Conservation (phyloP, 257 asterid species). For the Fraxinus americana region DNA sequence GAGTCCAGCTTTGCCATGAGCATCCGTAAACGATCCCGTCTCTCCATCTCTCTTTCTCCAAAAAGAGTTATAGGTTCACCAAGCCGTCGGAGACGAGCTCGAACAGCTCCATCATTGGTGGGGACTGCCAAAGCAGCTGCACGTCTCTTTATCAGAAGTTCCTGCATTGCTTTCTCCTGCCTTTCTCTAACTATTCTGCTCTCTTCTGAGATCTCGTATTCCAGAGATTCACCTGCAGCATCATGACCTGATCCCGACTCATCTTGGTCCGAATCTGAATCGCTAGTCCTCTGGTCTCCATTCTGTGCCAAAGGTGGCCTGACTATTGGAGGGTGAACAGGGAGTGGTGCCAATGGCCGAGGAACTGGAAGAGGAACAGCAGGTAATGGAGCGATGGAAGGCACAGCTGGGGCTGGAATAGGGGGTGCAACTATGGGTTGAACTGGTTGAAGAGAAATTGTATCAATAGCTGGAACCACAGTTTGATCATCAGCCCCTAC, state of each 20-base stretch:
- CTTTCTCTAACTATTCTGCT: slow-evolving; percentile 67
- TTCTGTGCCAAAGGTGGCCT: slow-evolving; percentile 57
- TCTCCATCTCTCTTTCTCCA: slow-evolving; percentile 97
- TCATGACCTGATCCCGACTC: slow-evolving; percentile 37
- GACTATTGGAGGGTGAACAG: slow-evolving; percentile 53
- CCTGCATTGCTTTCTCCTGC: slow-evolving; percentile 88
- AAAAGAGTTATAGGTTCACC: slow-evolving; percentile 92
- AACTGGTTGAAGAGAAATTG: slow-evolving; percentile 44
- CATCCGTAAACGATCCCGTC: slow-evolving; percentile 78
- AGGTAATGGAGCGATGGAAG: slow-evolving; percentile 67
- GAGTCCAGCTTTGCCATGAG: slow-evolving; percentile 84
- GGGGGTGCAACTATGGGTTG: slow-evolving; percentile 33
- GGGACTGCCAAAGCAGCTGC: slow-evolving; percentile 96
- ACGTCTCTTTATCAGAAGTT: slow-evolving; percentile 77
- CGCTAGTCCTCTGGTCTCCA: slow-evolving; percentile 53
- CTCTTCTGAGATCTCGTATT: slow-evolving; percentile 83
- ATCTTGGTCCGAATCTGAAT: slow-evolving; percentile 67
- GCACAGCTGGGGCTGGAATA: slow-evolving; percentile 35
- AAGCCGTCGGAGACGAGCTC: slow-evolving; percentile 81
- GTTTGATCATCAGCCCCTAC: slow-evolving; percentile 42
- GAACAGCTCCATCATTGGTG: slow-evolving; percentile 85
- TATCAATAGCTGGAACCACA: slow-evolving; percentile 46
- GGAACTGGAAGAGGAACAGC: slow-evolving; percentile 40
- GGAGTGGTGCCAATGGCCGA: slow-evolving; percentile 76
- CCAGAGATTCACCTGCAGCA: slow-evolving; percentile 42